A percentile compares a stretch with the other conserved stretches of the same genome.
Evolutionary conservation across 768 basidiomycete species (phyloP).

Genomic region (Mycena rosella): DNA sequence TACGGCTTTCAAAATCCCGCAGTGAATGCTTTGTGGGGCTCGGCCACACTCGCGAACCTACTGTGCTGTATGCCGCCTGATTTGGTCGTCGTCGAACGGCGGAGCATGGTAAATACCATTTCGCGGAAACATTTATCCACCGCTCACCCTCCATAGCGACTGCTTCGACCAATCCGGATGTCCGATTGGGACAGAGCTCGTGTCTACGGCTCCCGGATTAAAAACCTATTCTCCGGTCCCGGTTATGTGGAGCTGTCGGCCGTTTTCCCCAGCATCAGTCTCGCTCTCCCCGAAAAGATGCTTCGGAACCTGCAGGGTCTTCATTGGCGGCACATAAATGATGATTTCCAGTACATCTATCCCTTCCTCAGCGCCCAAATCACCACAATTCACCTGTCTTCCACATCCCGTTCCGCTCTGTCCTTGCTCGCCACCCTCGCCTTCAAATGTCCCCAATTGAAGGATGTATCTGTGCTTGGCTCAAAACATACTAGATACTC

Average conservation of each 20-base stretch:
- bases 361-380: slow-evolving; percentile 2
- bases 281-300: slow-evolving; percentile 3
- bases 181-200: slow-evolving; percentile 4
- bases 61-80: no score
- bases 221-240: slow-evolving; percentile 5
- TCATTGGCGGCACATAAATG: neutral
- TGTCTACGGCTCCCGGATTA: slow-evolving; percentile 1
- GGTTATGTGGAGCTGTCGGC: neutral
- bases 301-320: slow-evolving; percentile 6
- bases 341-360: slow-evolving; percentile 14
- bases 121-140: neutral
- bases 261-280: slow-evolving; percentile 1
- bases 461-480: neutral
- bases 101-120: no score
- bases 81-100: no score
- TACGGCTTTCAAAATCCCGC: no score
- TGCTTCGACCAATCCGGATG: neutral
- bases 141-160: neutral
- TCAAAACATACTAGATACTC: neutral
- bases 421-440: neutral
- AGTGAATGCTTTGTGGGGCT: no score
- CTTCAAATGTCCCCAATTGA: neutral
- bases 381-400: slow-evolving; percentile 2
- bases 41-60: no score
- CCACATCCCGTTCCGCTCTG: neutral